Evolutionary conservation across 306 rosid genomes (phyloP), one percentile per base, ranked within the genome.

Genomic region (Hippophae tibetana): DNA sequence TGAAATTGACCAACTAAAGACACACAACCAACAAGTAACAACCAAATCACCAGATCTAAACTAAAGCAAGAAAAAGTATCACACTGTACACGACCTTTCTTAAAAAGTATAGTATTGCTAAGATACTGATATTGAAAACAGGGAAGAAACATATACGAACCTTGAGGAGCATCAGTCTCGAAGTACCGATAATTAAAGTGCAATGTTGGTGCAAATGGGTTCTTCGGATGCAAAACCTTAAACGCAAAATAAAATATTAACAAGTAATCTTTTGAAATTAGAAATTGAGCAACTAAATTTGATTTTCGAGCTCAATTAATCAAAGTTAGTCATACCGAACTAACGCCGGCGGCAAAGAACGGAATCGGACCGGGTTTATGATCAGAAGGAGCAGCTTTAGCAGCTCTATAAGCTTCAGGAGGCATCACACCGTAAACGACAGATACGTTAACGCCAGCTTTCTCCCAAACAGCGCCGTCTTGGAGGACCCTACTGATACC

Each of bases 401-500:
- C 98, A 41, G 98, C 98, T 55, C 98, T 86, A 57, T 92, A 92
- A 55, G 98, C 98, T 43, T 92, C 98, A 5, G 96, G 95, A 6
- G 99, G 99, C 99, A 92, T 92, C 5, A 88, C 80, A 8, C 99
- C 99, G 13, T 92, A 92, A 14, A 92, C 99, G 42, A 92, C 95
- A 5, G 96, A 88, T 26, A 92, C 99, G 74, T 92, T 92, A 26
- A 92, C 99, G 8, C 99, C 99, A 44, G 99, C 99, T 69, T 92
- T 92, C 84, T 92, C 99, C 86, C 86, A 87, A 67, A 92, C 85
- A 45, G 86, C 90, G 38, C 99, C 96, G 43, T 88, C 93, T 25
- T 92, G 99, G 18, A 92, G 85, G 26, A 92, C 99, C 83, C 96
- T 82, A 54, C 99, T 92, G 26, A 92, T 92, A 8, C 99, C 99